phyloP scores from a whole-genome alignment of 176 grass and related monocot species.

The Alopecurus myosuroides region DNA sequence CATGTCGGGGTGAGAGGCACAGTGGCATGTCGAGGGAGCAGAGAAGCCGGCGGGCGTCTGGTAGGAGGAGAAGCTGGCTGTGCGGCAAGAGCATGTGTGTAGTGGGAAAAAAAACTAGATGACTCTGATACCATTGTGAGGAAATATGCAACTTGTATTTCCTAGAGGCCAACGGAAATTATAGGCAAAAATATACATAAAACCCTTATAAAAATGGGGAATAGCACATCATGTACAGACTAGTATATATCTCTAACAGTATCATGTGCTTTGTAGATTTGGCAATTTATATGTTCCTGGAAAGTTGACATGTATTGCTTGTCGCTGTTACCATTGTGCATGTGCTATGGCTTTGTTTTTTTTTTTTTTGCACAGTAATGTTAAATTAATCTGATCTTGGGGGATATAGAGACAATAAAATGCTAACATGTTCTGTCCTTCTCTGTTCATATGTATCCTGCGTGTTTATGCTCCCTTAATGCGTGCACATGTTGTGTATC shows the following conservation, averaged over 20 bases:
- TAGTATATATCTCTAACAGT: not conserved
- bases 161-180: not conserved
- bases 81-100: not conserved
- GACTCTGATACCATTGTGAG: too few relatives aligned
- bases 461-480: not conserved
- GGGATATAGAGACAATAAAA: not conserved
- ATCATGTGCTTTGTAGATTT: not conserved
- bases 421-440: not conserved
- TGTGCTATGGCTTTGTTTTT: not conserved
- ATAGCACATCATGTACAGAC: not conserved
- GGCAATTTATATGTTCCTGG: not conserved
- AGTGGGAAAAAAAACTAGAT: not conserved
- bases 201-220: not conserved
- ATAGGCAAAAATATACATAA: not conserved
- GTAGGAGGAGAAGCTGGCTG: not conserved
- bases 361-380: not conserved
- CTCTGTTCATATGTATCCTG: not conserved
- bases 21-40: not conserved
- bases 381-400: slow-evolving; percentile 1
- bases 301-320: slow-evolving; percentile 5
- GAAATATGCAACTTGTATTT: not conserved
- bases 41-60: not conserved
- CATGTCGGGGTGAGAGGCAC: not conserved
- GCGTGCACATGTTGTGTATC: not conserved
- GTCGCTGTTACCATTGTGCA: not conserved